These are phyloP conservation scores for Gamsiella multidivaricata DNA, from an alignment of 192 early-diverging fungal species.

Conservation along the genomic window DNA sequence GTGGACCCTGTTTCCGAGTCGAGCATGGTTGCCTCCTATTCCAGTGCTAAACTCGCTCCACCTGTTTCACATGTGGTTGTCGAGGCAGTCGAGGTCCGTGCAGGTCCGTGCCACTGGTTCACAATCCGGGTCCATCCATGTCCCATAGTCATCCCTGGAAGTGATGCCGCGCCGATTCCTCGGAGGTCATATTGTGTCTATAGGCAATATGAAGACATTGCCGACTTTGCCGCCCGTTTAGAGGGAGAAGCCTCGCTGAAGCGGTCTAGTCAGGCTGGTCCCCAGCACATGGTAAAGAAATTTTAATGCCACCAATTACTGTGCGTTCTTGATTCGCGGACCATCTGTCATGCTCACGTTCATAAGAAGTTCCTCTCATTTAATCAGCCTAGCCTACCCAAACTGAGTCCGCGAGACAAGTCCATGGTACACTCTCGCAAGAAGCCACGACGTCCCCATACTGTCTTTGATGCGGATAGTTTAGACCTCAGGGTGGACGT, in stretches of 20 bases:
- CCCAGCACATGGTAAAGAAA: neutral
- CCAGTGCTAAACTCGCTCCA: slow-evolving; percentile 24
- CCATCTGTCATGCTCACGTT: too few relatives aligned
- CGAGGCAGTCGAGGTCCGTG: neutral
- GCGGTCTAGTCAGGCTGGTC: neutral
- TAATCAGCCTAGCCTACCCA: too few relatives aligned
- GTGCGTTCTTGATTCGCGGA: too few relatives aligned
- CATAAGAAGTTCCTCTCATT: too few relatives aligned
- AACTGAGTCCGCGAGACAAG: too few relatives aligned
- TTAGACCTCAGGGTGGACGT: neutral
- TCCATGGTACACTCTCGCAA: too few relatives aligned
- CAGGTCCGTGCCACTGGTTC: slow-evolving; percentile 2
- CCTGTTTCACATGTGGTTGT: neutral
- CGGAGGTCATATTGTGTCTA: slow-evolving; percentile 15
- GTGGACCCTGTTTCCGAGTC: too few relatives aligned
- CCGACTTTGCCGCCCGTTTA: slow-evolving; percentile 9
- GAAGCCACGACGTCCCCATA: too few relatives aligned
- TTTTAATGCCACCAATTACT: too few relatives aligned
- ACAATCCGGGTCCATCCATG: slow-evolving; percentile 17
- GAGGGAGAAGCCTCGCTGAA: slow-evolving; percentile 19
- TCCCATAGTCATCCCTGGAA: neutral
- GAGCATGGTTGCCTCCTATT: too few relatives aligned
- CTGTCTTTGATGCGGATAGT: too few relatives aligned
- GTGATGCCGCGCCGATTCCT: neutral
- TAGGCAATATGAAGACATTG: slow-evolving; percentile 12